Conservation (phyloP, 2,329 filamentous ascomycete genomes). For the Scedosporium minutisporum region DNA sequence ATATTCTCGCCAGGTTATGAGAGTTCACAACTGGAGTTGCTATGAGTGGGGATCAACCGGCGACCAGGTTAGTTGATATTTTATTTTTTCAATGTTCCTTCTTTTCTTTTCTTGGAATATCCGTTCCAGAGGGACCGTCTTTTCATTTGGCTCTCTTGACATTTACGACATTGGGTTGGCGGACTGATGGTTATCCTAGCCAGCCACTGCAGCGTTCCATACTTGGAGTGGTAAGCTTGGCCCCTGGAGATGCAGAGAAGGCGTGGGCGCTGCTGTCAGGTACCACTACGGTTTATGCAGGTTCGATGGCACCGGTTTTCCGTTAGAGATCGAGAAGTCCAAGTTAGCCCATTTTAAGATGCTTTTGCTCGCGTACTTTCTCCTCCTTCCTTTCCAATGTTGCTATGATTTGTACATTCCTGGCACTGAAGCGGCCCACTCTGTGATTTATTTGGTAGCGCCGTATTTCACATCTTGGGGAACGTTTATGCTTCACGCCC, state of each 20-base stretch:
- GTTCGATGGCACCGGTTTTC: neutral
- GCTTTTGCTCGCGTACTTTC: neutral
- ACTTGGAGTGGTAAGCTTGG: neutral
- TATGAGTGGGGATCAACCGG: constrained; percentile 7
- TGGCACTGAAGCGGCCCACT: neutral
- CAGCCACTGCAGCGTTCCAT: neutral
- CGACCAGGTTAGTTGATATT: constrained; percentile 2
- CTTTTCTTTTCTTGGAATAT: constrained; percentile 9
- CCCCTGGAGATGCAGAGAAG: neutral
- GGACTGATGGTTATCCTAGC: neutral
- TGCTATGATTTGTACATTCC: neutral
- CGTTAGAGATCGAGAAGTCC: neutral
- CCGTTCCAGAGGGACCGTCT: no score
- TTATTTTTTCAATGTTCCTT: neutral
- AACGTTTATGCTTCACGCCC: neutral
- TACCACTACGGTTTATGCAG: neutral
- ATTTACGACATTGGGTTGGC: neutral
- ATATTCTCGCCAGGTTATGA: neutral
- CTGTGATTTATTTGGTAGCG: neutral
- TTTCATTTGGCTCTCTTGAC: neutral
- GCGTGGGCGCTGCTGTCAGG: neutral
- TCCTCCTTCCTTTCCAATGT: neutral
- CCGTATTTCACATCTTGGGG: neutral
- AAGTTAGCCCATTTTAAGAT: neutral
- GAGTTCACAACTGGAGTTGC: constrained; percentile 1